phyloP scores from a whole-genome alignment of 352 stramenopile species.

The Peronospora farinosa region DNA sequence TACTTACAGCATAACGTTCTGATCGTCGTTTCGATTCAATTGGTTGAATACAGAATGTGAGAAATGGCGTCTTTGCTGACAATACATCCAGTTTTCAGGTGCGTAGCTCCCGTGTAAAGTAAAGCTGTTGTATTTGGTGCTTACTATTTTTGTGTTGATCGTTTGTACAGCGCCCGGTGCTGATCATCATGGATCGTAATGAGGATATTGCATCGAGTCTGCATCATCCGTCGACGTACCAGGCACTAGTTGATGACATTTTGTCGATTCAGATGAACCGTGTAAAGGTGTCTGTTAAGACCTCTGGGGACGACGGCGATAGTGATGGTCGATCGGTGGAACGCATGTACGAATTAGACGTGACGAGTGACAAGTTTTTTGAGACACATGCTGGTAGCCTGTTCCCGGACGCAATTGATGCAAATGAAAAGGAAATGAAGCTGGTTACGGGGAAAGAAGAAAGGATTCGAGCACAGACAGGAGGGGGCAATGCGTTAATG shows the following conservation, averaged over 20 bases:
- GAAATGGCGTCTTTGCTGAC: conserved; percentile 66
- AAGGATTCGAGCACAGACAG: conserved; percentile 71
- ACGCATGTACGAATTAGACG: conserved; percentile 75
- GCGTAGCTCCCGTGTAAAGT: not conserved
- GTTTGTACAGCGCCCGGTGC: conserved; percentile 75
- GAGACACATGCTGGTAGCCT: conserved; percentile 64
- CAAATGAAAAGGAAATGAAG: conserved; percentile 87
- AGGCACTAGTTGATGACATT: conserved; percentile 94
- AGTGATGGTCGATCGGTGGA: conserved; percentile 36
- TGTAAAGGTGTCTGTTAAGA: conserved; percentile 88
- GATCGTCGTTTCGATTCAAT: not conserved
- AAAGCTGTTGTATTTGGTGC: not conserved
- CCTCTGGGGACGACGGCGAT: conserved; percentile 31
- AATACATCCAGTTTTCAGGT: conserved; percentile 62
- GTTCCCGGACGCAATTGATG: conserved; percentile 80
- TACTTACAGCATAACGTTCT: not conserved
- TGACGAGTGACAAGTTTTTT: conserved; percentile 81
- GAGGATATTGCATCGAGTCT: conserved; percentile 93
- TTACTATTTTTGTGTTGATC: conserved; percentile 7
- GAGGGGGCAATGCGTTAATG: conserved; percentile 51
- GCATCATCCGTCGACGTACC: conserved; percentile 92
- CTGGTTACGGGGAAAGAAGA: conserved; percentile 82
- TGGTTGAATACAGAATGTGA: conserved; percentile 31
- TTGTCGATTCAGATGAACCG: conserved; percentile 93
- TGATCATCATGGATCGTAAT: conserved; percentile 97